phyloP scores from a whole-genome alignment of 805 yeast genomes.

The Saccharomycopsis babjevae region DNA sequence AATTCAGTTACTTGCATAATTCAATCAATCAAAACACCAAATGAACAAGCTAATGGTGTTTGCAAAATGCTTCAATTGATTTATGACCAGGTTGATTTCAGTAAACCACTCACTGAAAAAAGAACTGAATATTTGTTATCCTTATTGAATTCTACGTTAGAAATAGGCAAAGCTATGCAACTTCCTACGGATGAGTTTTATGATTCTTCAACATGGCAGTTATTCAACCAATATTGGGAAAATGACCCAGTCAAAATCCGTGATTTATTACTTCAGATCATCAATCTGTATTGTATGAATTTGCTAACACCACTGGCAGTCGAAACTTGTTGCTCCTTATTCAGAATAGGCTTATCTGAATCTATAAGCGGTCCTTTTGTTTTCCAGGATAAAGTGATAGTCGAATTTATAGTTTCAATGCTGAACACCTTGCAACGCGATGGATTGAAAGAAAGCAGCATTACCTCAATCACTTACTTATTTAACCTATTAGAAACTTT shows the following conservation, averaged over 20 bases:
- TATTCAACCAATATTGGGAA: slow-evolving; percentile 36
- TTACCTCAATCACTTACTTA: slow-evolving; percentile 23
- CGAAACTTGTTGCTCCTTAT: slow-evolving; percentile 53
- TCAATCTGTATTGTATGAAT: slow-evolving; percentile 6
- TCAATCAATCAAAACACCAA: slow-evolving; percentile 42
- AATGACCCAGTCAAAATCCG: slow-evolving; percentile 39
- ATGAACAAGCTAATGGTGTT: slow-evolving; percentile 30
- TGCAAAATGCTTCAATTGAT: slow-evolving; percentile 27
- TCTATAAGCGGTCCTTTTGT: slow-evolving; percentile 56
- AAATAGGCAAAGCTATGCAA: slow-evolving; percentile 60
- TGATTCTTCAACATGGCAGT: slow-evolving; percentile 21
- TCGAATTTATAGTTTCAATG: slow-evolving; percentile 32
- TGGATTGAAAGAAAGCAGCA: background rate
- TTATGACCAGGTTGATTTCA: slow-evolving; percentile 15
- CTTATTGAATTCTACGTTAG: slow-evolving; percentile 52
- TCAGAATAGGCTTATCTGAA: slow-evolving; percentile 58
- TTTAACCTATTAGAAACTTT: slow-evolving; percentile 25
- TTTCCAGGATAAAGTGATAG: slow-evolving; percentile 32
- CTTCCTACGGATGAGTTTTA: slow-evolving; percentile 41
- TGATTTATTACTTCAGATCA: slow-evolving; percentile 26
- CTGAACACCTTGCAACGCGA: slow-evolving; percentile 2
- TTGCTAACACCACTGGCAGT: background rate
- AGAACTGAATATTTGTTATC: slow-evolving; percentile 40
- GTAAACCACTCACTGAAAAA: slow-evolving; percentile 8
- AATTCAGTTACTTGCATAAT: slow-evolving; percentile 55